Evolutionary conservation across 805 yeast genomes (phyloP), one percentile per base, ranked within the genome.

Genomic region (Ogataea dorogensis): DNA sequence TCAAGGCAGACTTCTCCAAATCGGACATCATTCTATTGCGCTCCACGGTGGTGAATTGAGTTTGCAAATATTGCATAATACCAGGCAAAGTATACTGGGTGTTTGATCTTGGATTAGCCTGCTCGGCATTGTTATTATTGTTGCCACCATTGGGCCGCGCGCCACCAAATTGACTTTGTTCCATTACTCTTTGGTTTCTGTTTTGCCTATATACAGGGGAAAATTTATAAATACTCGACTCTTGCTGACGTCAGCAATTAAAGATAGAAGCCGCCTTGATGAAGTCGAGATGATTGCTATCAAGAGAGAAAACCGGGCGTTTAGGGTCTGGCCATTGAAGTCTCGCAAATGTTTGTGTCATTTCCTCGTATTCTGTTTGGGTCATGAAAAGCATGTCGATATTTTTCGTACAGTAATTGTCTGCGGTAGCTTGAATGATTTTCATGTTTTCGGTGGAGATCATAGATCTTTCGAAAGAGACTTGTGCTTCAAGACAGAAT

Each of bases 21-120:
- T 71, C 77, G 39, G 70, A 66, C 58, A 71, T 61, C 58, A 75
- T 73, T 47, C 74, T 67, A 53, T 61, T 61, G 23, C 56, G 51
- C 33, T 63, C 68, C 24, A 60, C 54, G 10, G 68, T 68, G 16
- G 81, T 74, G 54, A 75, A 75, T 44, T 75, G 81, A n/a, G 73
- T 65, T 26, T 78, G 77, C 40, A 75, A 57, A 49, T 75, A 75
- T 49, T 74, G 75, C 61, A 75, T 75, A 15, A 75, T 75, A 0
- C 81, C 81, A 0, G 81, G 81, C 11, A 75, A 61, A 3, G 80
- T 73, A 28, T 63, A 63, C 16, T 58, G 58, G 26, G 39, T 21
- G 21, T 11, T 32, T n/a, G n/a, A n/a, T n/a, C n/a, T n/a, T n/a
- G n/a, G n/a, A n/a, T n/a, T n/a, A n/a, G n/a, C n/a, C n/a, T n/a